Conservation (phyloP, 805 yeast genomes). For the Kodamaea fukazawae region DNA sequence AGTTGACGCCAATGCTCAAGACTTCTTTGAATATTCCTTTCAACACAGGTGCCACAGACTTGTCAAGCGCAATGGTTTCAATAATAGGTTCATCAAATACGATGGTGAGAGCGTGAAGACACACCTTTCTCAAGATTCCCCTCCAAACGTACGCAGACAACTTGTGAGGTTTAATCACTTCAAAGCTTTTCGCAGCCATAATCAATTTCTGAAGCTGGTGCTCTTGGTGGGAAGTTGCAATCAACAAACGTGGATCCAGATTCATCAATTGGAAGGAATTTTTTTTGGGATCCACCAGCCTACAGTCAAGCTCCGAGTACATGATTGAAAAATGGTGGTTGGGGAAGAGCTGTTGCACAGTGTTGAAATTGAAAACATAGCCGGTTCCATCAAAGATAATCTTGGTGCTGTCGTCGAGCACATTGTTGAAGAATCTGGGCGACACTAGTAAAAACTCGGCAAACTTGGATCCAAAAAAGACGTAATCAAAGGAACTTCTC, state of each 20-base stretch:
- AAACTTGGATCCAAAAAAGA: constrained; percentile 9
- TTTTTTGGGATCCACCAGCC: constrained; percentile 2
- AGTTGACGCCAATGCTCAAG: constrained; percentile 12
- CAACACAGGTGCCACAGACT: background rate
- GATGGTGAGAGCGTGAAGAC: constrained; percentile 4
- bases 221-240: background rate
- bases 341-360: background rate
- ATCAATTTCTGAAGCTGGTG: background rate
- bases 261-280: constrained; percentile 7
- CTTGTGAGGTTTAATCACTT: background rate
- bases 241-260: background rate
- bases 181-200: constrained; percentile 2
- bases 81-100: constrained; percentile 5
- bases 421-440: constrained; percentile 2
- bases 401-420: constrained; percentile 1
- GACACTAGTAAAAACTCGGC: constrained; percentile 8
- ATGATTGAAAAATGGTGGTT: background rate
- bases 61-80: constrained; percentile 2
- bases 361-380: background rate
- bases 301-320: constrained; percentile 6
- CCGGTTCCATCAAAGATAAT: constrained; percentile 8
- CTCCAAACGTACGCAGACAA: constrained; percentile 1
- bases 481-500: constrained; percentile 5
- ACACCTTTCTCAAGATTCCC: background rate
- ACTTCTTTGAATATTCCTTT: constrained; percentile 4